These are phyloP conservation scores for Aplosporella prunicola DNA, from an alignment of 2,329 filamentous ascomycete species.

Conservation along the genomic window DNA sequence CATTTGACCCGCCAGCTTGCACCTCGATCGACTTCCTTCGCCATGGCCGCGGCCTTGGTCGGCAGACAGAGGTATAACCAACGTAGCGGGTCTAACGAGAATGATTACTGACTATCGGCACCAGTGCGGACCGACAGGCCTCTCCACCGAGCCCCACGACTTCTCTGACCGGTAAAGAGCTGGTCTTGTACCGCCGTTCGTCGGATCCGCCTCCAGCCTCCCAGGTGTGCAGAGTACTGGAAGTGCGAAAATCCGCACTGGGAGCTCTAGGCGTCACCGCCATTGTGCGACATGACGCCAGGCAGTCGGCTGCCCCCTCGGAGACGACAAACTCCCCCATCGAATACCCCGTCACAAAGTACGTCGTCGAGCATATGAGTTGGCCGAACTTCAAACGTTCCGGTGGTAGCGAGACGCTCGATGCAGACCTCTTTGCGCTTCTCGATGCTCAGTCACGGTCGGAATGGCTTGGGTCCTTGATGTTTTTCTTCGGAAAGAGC, in stretches of 20 bases:
- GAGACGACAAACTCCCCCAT: too few species aligned
- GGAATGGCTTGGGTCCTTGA: conserved; percentile 2
- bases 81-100: too few species aligned
- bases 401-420: conserved; percentile 4
- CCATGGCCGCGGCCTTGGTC: too few species aligned
- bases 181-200: too few species aligned
- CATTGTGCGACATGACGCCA: conserved; percentile 3
- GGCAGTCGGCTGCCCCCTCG: background rate
- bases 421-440: conserved; percentile 1
- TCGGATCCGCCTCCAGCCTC: conserved; percentile 3
- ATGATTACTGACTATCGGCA: too few species aligned
- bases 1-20: too few species aligned
- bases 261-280: conserved; percentile 7
- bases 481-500: conserved; percentile 4
- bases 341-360: conserved; percentile 4
- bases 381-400: conserved; percentile 6
- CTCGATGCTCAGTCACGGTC: conserved; percentile 4
- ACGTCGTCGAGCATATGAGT: conserved; percentile 5
- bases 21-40: too few species aligned
- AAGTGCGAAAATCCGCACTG: conserved; percentile 3
- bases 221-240: conserved; percentile 4
- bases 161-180: too few species aligned
- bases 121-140: too few species aligned
- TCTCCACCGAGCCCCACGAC: too few species aligned
- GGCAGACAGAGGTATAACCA: too few species aligned